Base-by-base conservation (phyloP, 2,329 filamentous ascomycete species). In the Talaromyces albobiverticillius region DNA sequence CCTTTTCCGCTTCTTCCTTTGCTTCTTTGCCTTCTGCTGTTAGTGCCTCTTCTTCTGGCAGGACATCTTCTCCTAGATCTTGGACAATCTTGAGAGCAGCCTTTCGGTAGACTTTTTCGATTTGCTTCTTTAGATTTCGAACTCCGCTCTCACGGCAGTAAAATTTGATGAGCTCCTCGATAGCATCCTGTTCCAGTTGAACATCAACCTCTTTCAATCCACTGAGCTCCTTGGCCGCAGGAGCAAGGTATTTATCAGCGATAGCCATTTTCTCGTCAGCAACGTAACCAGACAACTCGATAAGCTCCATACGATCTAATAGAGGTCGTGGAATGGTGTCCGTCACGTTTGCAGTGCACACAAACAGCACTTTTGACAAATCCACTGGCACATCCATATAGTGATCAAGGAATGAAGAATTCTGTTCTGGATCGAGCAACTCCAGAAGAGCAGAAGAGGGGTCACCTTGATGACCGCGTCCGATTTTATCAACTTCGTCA, bases 231-330 rank as follows among this genome's bases (percentile, higher is more conserved):
- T 95, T 95, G n/a, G 95, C 94, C 46, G 90, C 88, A 7, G 94
- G 94, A 0, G 90, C 89, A 23, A 99, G 83, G 67, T 99, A 99
- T 60, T 85, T 84, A 68, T 99, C 88, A 3, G 94, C 94, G 65
- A 99, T 99, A 3, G 94, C 93, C 85, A 95, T 96, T 81, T 99
- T 99, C 80, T 99, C 94, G 61, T 99, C 93, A 0, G 93, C 86
- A 48, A 99, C 93, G 67, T 99, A 99, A 10, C 94, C 94, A 32
- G 93, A 97, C 2, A 99, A 81, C 59, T 95, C 86, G 62, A 99
- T 99, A 64, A 97, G 85, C 71, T 99, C 94, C 94, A 99, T 99
- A 62, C 94, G 87, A 69, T 99, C 94, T 14, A 97, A 81, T 0
- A 99, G 80, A 3, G 94, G 95, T 40, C 92, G 84, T 14, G 94